Base-by-base conservation (phyloP, 2,329 filamentous ascomycete genomes). In the Elsinoe batatas region DNA sequence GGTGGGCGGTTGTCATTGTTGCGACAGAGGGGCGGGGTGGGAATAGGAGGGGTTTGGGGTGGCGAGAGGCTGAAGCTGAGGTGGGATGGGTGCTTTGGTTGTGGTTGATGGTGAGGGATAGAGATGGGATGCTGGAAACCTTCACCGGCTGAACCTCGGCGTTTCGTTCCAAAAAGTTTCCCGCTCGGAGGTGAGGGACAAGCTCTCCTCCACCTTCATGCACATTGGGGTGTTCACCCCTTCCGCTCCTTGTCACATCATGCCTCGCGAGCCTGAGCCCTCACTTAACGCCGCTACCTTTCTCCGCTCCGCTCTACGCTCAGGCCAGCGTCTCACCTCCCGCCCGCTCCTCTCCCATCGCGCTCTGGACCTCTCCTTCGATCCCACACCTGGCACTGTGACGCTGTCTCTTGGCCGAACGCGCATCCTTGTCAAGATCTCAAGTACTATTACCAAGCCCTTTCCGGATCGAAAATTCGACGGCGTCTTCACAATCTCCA, bases 201-300 rank as follows among this genome's bases (percentile, higher is more conserved):
- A 32, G 18, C 15, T 38, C 49, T 12, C 15, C 49, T 8, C 17
- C 38, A 42, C 38, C 35, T 47, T 56, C 13, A 13, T 20, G 11
- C 26, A 13, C 4, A 17, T 3, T 4, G 33, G 33, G 36, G 36
- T 13, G 2, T 6, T 35, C 35, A 18, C 36, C 32, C 26, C 49
- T 10, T 15, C 47, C 15, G 13, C 20, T 38, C 17, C 8, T 13
- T 38, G 20, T 37, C 49, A 37, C 20, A 6, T 42, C 61, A 97
- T 97, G 91, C 91, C 91, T 67, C 86, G 88, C 72, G 91, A 96
- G 84, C 83, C 85, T 58, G 88, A 94, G 64, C 88, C 91, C 56
- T 96, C 91, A 53, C 80, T 87, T 60, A 89, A 91, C 68, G 91
- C 97, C 77, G 88, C 82, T 68, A 82, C 82, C 8, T 98, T 98